Evolutionary conservation across 768 basidiomycete genomes (phyloP).

Genomic region (Pleurotus cornucopiae): DNA sequence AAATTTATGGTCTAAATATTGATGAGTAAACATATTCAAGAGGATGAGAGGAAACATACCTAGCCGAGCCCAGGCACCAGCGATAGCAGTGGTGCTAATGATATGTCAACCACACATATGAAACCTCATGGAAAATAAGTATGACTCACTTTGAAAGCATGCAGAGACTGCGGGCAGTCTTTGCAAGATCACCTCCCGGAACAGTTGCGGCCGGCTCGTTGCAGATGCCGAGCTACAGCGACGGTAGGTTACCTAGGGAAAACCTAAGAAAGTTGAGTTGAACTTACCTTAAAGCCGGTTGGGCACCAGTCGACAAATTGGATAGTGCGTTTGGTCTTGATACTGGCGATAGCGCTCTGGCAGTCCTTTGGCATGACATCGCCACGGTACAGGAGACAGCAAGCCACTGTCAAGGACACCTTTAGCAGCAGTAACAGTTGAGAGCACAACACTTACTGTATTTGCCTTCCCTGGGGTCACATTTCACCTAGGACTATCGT

Average conservation of each 20-base stretch:
- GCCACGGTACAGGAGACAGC: constrained; percentile 88
- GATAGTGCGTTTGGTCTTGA: constrained; percentile 98
- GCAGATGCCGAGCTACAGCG: constrained; percentile 84
- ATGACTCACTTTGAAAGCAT: constrained; percentile 83
- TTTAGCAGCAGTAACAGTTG: not conserved
- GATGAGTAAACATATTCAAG: constrained; percentile 9
- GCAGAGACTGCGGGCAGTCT: constrained; percentile 90
- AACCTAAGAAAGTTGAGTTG: not conserved
- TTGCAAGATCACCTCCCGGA: constrained; percentile 93
- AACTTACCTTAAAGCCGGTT: constrained; percentile 85
- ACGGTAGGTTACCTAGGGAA: constrained; percentile 11
- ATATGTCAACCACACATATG: not conserved
- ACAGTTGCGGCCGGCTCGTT: constrained; percentile 92
- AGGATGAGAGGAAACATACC: constrained; percentile 31
- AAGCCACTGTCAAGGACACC: constrained; percentile 63
- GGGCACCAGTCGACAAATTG: constrained; percentile 99
- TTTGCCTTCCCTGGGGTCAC: constrained; percentile 97
- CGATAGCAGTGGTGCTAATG: constrained; percentile 84
- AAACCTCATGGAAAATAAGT: not conserved
- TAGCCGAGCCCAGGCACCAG: constrained; percentile 89
- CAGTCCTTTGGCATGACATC: constrained; percentile 97
- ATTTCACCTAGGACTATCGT: constrained; percentile 40
- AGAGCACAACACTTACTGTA: constrained; percentile 63
- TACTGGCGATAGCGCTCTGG: constrained; percentile 84
- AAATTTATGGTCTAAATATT: constrained; percentile 82